A percentile compares a stretch with the other conserved stretches of the same genome.
Evolutionary conservation across 768 basidiomycete species (phyloP).

Genomic region (Calvatia gigantea): DNA sequence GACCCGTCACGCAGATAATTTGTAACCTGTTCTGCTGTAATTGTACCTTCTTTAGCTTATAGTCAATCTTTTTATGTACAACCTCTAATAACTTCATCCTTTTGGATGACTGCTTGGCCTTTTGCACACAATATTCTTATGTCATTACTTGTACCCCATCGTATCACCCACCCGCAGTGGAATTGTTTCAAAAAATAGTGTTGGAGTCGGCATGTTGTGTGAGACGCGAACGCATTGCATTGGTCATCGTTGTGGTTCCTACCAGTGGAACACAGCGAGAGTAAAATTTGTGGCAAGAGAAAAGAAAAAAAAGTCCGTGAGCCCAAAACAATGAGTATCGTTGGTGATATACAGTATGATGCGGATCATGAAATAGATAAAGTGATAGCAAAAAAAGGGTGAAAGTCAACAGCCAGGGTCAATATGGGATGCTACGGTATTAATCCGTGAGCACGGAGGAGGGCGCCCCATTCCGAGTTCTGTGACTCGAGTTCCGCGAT

Average conservation of each 20-base stretch:
- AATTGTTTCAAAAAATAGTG: no score
- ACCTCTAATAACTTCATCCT: neutral
- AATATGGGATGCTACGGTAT: constrained; percentile 21
- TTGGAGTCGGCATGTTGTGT: neutral
- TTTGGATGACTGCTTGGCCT: neutral
- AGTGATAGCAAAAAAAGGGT: constrained; percentile 3
- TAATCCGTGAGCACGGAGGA: constrained; percentile 50
- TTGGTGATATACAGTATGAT: constrained; percentile 5
- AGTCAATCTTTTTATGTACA: neutral
- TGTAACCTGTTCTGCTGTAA: neutral
- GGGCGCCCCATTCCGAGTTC: constrained; percentile 75
- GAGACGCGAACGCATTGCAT: neutral
- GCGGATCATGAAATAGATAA: neutral
- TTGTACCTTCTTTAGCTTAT: neutral
- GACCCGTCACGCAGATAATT: neutral
- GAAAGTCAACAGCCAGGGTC: neutral
- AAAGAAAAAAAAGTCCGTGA: neutral
- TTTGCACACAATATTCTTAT: neutral
- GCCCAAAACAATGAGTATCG: constrained; percentile 1
- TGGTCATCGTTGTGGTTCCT: neutral
- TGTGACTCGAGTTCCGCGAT: constrained; percentile 71
- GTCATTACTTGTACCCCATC: neutral
- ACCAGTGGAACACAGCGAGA: neutral
- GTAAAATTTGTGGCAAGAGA: neutral
- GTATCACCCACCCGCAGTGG: no score